phyloP scores from a whole-genome alignment of 495 filamentous ascomycete species.

The Cenococcum geophilum region DNA sequence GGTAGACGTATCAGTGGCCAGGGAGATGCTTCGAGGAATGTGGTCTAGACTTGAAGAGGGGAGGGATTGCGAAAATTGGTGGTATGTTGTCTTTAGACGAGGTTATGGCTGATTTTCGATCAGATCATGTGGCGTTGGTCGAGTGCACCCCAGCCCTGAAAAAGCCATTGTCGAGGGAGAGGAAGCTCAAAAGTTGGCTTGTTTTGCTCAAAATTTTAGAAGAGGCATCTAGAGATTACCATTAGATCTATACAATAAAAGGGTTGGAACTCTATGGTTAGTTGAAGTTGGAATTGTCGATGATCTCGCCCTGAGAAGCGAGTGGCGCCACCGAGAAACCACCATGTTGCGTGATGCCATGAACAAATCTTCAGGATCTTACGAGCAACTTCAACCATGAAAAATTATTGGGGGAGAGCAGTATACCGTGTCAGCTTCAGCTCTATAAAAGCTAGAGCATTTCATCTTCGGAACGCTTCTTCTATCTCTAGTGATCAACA shows the following conservation, averaged over 20 bases:
- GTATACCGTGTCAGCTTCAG: neutral
- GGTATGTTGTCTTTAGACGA: neutral
- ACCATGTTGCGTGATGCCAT: neutral
- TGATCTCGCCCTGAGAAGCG: neutral
- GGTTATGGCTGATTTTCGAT: neutral
- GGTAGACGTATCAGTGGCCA: neutral
- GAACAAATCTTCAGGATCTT: neutral
- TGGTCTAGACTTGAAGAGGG: neutral
- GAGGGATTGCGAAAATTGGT: neutral
- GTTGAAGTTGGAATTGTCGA: neutral
- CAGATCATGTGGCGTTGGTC: neutral
- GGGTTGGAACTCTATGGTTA: neutral
- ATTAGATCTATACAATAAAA: neutral
- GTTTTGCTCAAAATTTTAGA: neutral
- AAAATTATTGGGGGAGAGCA: neutral
- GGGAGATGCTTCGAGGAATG: neutral
- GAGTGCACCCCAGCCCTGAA: neutral
- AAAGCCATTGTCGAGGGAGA: neutral
- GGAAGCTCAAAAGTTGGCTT: neutral
- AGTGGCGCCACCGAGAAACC: neutral
- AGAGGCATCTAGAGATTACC: neutral
- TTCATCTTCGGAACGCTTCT: neutral
- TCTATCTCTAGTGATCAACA: neutral
- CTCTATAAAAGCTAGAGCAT: neutral
- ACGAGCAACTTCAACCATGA: conserved; percentile 1